A percentile compares a stretch with the other conserved stretches of the same genome.
Evolutionary conservation across 805 yeast genomes (phyloP).

Genomic region (Candida adriatica): DNA sequence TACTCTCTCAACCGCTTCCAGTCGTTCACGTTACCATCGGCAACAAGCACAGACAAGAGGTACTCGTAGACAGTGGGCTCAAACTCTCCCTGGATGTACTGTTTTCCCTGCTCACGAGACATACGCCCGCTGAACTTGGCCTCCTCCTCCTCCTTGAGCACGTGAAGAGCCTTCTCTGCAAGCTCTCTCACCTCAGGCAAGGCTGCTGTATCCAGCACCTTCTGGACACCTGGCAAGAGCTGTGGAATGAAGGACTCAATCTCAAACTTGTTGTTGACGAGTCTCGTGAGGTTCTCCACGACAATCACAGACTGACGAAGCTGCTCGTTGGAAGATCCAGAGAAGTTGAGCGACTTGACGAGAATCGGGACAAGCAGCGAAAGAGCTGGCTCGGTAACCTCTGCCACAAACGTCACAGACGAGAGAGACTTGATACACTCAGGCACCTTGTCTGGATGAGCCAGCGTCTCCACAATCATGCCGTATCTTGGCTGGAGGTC

Average conservation of each 20-base stretch:
- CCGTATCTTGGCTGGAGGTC: constrained; percentile 86
- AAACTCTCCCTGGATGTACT: constrained; percentile 30
- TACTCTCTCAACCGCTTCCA: constrained; percentile 59
- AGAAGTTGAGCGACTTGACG: constrained; percentile 77
- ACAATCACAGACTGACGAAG: constrained; percentile 95
- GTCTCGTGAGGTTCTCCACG: constrained; percentile 89
- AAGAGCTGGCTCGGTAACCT: constrained; percentile 94
- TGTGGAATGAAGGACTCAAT: constrained; percentile 83
- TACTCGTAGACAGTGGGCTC: constrained; percentile 40
- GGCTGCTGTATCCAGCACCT: constrained; percentile 84
- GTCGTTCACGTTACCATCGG: constrained; percentile 67
- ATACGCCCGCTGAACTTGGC: constrained; percentile 77
- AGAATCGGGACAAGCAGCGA: constrained; percentile 87
- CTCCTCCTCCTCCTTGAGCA: constrained; percentile 72
- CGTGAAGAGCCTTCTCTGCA: constrained; percentile 79
- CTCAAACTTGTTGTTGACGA: constrained; percentile 90
- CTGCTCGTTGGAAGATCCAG: constrained; percentile 89
- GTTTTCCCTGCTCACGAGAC: constrained; percentile 43
- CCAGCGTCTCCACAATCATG: constrained; percentile 78
- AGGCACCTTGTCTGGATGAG: constrained; percentile 85
- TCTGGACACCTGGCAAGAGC: constrained; percentile 85
- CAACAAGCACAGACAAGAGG: constrained; percentile 44
- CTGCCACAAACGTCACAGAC: constrained; percentile 95
- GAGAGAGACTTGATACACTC: constrained; percentile 83
- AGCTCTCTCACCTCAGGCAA: constrained; percentile 94